Evolutionary conservation across 2,329 filamentous ascomycete genomes (phyloP), one percentile per base, ranked within the genome.

Genomic region (Polychaeton citri): DNA sequence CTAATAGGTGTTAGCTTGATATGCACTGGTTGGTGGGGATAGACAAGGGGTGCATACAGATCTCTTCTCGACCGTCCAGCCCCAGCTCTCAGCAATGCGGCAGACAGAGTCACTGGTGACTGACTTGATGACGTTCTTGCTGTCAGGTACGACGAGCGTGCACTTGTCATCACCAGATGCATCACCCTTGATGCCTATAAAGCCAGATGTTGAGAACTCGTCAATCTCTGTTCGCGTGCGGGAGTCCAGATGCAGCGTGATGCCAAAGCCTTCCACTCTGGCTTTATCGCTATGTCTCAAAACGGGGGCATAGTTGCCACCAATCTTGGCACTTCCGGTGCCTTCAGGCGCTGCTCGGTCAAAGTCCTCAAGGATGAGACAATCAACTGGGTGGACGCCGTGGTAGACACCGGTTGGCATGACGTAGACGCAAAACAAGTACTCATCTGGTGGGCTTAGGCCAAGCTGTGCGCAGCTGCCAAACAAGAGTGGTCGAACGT

Each of bases 271-370:
- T 40, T 84, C 73, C 13, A 68, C 64, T 39, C 79, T 68, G 1
- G 90, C 88, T 52, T 73, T 79, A 50, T 93, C 86, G 53, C 83
- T 92, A 71, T 84, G 86, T 38, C 81, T 71, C 51, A 96, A 62
- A 4, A 96, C 88, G 2, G 88, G 88, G 7, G 87, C 88, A 55
- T 96, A 96, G 64, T 96, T 96, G 10, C 88, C 90, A 18, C 90
- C 88, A 3, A 96, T 72, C 64, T 96, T 96, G n/a, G 85, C 88
- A 43, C 76, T 79, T 0, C 88, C 88, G 0, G 83, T 92, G 1
- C 88, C 88, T 50, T 86, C 76, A 1, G 90, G 88, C n/a, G 88
- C 88, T 0, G 87, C 75, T 19, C 88, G 82, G 59, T 96, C 88
- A 55, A 96, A 96, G 19, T 90, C 80, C 52, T 96, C 88, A 2